Percentiles rank a stretch among this genome's conserved stretches.
phyloP scores from a whole-genome alignment of 2,329 filamentous ascomycete species.

The Pseudopyrenochaeta lycopersici region DNA sequence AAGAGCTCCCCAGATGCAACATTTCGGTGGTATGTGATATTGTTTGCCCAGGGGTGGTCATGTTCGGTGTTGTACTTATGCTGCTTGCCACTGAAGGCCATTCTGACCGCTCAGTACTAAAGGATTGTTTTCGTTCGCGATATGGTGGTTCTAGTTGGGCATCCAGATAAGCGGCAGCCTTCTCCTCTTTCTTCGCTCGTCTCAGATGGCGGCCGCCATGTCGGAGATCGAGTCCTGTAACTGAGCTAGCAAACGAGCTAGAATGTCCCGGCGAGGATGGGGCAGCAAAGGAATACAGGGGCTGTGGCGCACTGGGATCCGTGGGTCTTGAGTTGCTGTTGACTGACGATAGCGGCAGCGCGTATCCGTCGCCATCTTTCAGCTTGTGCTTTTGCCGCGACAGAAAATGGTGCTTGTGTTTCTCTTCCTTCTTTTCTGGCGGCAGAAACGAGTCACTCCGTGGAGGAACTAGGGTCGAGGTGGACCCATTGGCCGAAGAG shows the following conservation, averaged over 20 bases:
- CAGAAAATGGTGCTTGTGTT: constrained; percentile 78
- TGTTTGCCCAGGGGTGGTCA: constrained; percentile 33
- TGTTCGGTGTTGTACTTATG: constrained; percentile 33
- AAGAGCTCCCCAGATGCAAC: constrained; percentile 55
- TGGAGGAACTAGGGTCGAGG: constrained; percentile 75
- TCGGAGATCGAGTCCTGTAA: constrained; percentile 80
- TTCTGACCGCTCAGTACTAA: constrained; percentile 49
- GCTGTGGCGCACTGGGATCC: constrained; percentile 77
- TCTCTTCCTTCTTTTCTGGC: constrained; percentile 73
- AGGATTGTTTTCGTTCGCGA: constrained; percentile 48
- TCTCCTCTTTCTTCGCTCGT: constrained; percentile 73
- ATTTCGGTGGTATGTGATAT: constrained; percentile 51
- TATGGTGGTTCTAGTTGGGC: constrained; percentile 42
- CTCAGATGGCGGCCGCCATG: constrained; percentile 79
- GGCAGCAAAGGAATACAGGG: constrained; percentile 80
- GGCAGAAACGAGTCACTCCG: constrained; percentile 49
- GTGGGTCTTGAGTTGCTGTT: constrained; percentile 79
- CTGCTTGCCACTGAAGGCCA: constrained; percentile 42
- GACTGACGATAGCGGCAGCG: constrained; percentile 77
- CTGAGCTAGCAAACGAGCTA: constrained; percentile 78
- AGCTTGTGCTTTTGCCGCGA: constrained; percentile 82
- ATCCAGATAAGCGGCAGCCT: constrained; percentile 52
- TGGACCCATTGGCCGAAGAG: constrained; percentile 77
- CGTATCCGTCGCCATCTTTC: constrained; percentile 73
- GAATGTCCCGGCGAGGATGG: constrained; percentile 75